phyloP scores from a whole-genome alignment of 179 eudicot species.

The Beta corolliflora region DNA sequence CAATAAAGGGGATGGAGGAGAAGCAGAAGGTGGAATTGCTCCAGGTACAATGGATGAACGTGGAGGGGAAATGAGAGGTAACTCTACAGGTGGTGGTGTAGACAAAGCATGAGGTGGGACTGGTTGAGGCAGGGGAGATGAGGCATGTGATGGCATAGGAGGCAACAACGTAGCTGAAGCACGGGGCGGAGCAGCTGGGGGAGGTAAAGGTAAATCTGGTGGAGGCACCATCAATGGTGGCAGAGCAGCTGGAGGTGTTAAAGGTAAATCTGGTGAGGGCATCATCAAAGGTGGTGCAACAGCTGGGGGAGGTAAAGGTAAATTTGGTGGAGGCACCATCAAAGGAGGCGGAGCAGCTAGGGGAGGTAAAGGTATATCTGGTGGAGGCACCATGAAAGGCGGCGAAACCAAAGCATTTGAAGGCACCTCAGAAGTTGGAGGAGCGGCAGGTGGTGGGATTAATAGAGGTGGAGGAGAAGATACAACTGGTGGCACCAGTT shows the following conservation, averaged over 20 bases:
- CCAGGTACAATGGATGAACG: slow-evolving; percentile 15
- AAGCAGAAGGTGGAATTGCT: slow-evolving; percentile 27
- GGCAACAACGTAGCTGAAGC: slow-evolving; percentile 24
- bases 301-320: slow-evolving; percentile 10
- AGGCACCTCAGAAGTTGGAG: neutral
- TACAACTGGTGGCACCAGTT: neutral
- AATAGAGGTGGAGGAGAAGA: slow-evolving; percentile 7
- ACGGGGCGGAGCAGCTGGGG: slow-evolving; percentile 16
- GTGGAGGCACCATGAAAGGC: neutral
- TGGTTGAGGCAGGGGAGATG: slow-evolving; percentile 22
- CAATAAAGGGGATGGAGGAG: slow-evolving; percentile 10
- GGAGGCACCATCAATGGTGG: slow-evolving; percentile 25
- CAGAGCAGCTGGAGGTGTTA: slow-evolving; percentile 19
- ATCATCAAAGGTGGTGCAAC: slow-evolving; percentile 7
- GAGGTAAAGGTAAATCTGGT: slow-evolving; percentile 19
- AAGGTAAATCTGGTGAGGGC: slow-evolving; percentile 19
- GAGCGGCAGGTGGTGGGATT: slow-evolving; percentile 6
- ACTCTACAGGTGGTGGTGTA: slow-evolving; percentile 30
- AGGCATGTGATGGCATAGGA: slow-evolving; percentile 24
- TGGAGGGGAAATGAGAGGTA: slow-evolving; percentile 28
- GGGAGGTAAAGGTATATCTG: slow-evolving; percentile 8
- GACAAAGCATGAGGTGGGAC: slow-evolving; percentile 23
- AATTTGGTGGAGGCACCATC: neutral
- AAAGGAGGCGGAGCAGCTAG: slow-evolving; percentile 1
- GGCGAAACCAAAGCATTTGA: neutral